A percentile compares a stretch with the other conserved stretches of the same genome.
phyloP scores from a whole-genome alignment of 441 rosid species.

The Euphorbia schlechtendalii region DNA sequence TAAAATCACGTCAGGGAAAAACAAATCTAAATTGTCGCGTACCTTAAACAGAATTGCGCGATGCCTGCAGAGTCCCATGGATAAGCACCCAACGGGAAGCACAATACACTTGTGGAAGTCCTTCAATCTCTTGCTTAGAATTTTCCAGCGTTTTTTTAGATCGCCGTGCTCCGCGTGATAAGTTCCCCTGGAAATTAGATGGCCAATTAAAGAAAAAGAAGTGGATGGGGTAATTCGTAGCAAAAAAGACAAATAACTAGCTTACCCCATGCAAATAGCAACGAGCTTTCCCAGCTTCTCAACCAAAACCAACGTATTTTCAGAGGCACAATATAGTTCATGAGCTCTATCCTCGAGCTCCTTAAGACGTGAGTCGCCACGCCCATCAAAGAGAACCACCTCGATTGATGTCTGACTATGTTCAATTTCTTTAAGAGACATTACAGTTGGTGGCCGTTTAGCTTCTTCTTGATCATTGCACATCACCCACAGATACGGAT shows the following conservation, averaged over 20 bases:
- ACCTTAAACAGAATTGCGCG: constrained; percentile 89
- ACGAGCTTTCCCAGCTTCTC: constrained; percentile 87
- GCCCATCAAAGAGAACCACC: constrained; percentile 74
- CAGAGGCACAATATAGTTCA: constrained; percentile 65
- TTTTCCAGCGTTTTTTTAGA: constrained; percentile 73
- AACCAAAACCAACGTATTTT: constrained; percentile 56
- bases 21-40: constrained; percentile 24
- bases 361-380: constrained; percentile 65
- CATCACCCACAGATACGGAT: constrained; percentile 86
- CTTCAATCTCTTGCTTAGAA: constrained; percentile 60
- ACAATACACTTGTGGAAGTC: constrained; percentile 64
- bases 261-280: constrained; percentile 84
- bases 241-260: neutral
- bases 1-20: neutral
- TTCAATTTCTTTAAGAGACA: constrained; percentile 65
- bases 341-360: constrained; percentile 87
- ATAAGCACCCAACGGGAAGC: constrained; percentile 77
- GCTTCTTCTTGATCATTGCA: constrained; percentile 77
- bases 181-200: constrained; percentile 50
- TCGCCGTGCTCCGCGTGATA: constrained; percentile 77
- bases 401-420: constrained; percentile 74
- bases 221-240: neutral
- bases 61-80: constrained; percentile 87
- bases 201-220: constrained; percentile 11
- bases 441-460: constrained; percentile 52